phyloP scores from a whole-genome alignment of 441 rosid genomes.

The Raphanus hybrid region DNA sequence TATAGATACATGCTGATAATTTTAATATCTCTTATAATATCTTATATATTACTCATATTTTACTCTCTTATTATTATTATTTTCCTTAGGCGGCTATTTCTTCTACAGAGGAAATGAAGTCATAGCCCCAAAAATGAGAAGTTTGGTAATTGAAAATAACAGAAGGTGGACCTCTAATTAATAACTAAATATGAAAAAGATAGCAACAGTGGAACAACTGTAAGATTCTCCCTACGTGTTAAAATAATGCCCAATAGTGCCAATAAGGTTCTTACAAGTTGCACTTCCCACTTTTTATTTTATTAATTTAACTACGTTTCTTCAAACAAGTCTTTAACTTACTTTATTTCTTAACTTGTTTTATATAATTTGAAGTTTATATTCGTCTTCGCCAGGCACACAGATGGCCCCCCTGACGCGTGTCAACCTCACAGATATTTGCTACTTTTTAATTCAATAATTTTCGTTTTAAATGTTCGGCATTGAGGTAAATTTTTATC shows the following conservation, averaged over 20 bases:
- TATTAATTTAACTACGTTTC: slow-evolving; percentile 14
- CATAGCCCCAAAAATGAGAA: slow-evolving; percentile 8
- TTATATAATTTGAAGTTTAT: slow-evolving; percentile 16
- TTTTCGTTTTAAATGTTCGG: slow-evolving; percentile 24
- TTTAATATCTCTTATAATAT: too few relatives aligned
- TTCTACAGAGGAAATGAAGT: background rate
- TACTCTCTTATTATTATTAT: background rate
- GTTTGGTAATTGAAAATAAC: slow-evolving; percentile 41
- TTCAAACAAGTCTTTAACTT: slow-evolving; percentile 27
- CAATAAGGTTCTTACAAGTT: slow-evolving; percentile 35
- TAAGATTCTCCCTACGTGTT: slow-evolving; percentile 50
- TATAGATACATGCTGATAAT: too few relatives aligned
- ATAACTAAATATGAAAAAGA: slow-evolving; percentile 24
- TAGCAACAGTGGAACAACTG: slow-evolving; percentile 50
- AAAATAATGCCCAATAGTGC: slow-evolving; percentile 32
- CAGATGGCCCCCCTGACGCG: slow-evolving; percentile 36
- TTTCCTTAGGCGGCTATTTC: background rate
- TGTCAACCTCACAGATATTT: background rate
- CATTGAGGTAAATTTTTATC: slow-evolving; percentile 33
- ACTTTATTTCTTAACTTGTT: slow-evolving; percentile 14
- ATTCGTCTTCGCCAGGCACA: slow-evolving; percentile 28
- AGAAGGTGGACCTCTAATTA: slow-evolving; percentile 39
- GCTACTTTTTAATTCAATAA: background rate
- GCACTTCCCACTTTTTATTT: slow-evolving; percentile 29
- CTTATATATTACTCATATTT: background rate